Evolutionary conservation across 176 grass and related monocot genomes (phyloP), one percentile per base, ranked within the genome.

Genomic region (Juncus effusus): DNA sequence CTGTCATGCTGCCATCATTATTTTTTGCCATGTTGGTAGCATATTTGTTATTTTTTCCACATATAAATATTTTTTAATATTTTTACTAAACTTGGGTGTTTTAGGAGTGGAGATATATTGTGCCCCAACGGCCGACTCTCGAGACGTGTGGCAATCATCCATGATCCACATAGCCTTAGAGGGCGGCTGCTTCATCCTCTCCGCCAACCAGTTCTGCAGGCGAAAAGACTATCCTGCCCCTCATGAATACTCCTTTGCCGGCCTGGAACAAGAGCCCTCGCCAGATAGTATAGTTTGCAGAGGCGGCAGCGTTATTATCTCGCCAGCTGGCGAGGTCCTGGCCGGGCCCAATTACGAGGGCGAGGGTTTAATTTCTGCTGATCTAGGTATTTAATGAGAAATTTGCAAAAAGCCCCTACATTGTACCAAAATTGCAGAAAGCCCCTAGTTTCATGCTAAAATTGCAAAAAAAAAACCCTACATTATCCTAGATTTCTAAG

Each of bases 301-400:
- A 51, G 88, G 94, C 49, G 94, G 94, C 5, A 97, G 94, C n/a
- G 88, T 89, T 51, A 97, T 97, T 14, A 86, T 93, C 74, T 97
- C 94, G 40, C 94, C 88, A 80, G 77, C 88, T 35, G 88, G 94
- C 13, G 63, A 53, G 49, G 76, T 97, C 75, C 67, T 89, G 44
- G 94, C 88, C 42, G 94, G 94, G 8, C 94, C 94, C 16, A 97
- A 97, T 63, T 93, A 92, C 4, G 88, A 89, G 12, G 88, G 83
- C 44, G 94, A 97, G 63, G 94, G 85, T 0, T 76, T 87, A 4
- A 84, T 97, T 74, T 79, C 88, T 61, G 83, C 83, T 0, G 85
- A 97, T 54, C 72, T 97, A 67, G 94, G 94, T 97, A 84, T 54
- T 19, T 28, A 28, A 28, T 28, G 19, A 28, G 19, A 28, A 28